Conservation (phyloP, 2,329 filamentous ascomycete genomes). For the Clonostachys chloroleuca region DNA sequence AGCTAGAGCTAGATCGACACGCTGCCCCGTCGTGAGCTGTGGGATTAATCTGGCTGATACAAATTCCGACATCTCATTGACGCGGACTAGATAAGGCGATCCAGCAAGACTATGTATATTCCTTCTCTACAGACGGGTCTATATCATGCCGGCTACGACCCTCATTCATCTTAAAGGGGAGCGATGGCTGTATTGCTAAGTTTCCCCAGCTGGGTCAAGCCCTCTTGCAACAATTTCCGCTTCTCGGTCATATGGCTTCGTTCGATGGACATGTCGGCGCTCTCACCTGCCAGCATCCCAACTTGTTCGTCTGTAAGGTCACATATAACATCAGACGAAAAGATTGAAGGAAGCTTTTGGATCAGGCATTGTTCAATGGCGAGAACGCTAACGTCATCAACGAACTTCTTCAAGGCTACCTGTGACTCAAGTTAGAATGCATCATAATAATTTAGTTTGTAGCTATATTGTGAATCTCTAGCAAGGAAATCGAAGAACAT, state of each 20-base stretch:
- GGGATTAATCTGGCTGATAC: too few species aligned
- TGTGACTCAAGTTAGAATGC: conserved; percentile 6
- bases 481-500: conserved; percentile 1
- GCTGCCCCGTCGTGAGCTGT: too few species aligned
- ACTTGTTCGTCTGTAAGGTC: conserved; percentile 7
- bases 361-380: conserved; percentile 23
- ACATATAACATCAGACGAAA: conserved; percentile 8
- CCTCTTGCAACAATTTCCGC: not conserved
- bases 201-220: not conserved
- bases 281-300: conserved; percentile 2
- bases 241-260: not conserved
- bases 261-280: not conserved
- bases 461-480: not conserved
- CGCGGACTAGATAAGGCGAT: too few species aligned
- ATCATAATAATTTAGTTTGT: not conserved
- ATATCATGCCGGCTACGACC: too few species aligned
- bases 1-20: too few species aligned
- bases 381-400: conserved; percentile 22
- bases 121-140: too few species aligned
- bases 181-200: not conserved
- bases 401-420: conserved; percentile 22
- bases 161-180: not conserved
- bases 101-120: too few species aligned
- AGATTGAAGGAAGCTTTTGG: conserved; percentile 13
- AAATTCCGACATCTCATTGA: too few species aligned